These are phyloP conservation scores for Gossypium bickii DNA, from an alignment of 345 rosid species.

Conservation along the genomic window DNA sequence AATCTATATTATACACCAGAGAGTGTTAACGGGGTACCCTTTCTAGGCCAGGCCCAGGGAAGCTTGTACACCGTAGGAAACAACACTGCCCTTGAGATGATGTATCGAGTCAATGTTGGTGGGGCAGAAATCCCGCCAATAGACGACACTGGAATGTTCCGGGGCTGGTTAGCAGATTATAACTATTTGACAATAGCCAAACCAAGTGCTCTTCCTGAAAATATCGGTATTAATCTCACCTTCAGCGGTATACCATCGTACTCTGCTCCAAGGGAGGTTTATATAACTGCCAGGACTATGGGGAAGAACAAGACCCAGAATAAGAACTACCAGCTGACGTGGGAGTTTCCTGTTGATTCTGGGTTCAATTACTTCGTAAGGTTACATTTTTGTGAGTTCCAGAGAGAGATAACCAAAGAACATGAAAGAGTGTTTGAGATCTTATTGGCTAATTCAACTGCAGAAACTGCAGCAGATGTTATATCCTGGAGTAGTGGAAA, in stretches of 20 bases:
- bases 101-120: conserved; percentile 33
- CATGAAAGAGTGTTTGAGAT: conserved; percentile 23
- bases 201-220: neutral
- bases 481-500: conserved; percentile 10
- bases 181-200: neutral
- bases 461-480: neutral
- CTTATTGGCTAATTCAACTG: neutral
- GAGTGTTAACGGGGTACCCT: neutral
- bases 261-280: conserved; percentile 13
- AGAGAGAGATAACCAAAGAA: neutral
- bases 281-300: conserved; percentile 4
- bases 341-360: conserved; percentile 25
- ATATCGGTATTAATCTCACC: neutral
- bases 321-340: conserved; percentile 23
- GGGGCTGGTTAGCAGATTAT: neutral
- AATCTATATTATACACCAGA: conserved; percentile 1
- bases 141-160: neutral
- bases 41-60: conserved; percentile 22
- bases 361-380: conserved; percentile 26
- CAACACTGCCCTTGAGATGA: conserved; percentile 19
- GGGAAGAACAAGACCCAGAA: neutral
- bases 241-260: neutral
- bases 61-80: neutral
- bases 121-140: neutral
- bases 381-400: conserved; percentile 36